Evolutionary conservation across 306 rosid genomes (phyloP).

Genomic region (Gastrolobium bilobum): DNA sequence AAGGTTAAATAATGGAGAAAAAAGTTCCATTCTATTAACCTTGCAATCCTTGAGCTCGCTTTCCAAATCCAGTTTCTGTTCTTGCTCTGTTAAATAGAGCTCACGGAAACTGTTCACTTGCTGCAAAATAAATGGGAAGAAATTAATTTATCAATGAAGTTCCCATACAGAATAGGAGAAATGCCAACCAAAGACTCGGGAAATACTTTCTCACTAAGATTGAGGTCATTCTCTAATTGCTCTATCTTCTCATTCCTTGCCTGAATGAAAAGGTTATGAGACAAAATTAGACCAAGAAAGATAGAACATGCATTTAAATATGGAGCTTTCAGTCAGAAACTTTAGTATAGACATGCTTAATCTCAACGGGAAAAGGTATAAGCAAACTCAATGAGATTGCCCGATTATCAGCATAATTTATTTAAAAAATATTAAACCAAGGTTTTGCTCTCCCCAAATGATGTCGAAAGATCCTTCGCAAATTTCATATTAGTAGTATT

Average conservation of each 20-base stretch:
- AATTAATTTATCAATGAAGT: conserved; percentile 16
- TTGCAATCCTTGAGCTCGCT: conserved; percentile 81
- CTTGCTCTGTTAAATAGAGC: conserved; percentile 81
- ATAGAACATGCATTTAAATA: conserved; percentile 21
- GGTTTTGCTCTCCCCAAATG: background rate
- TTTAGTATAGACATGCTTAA: background rate
- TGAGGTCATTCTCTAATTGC: conserved; percentile 82
- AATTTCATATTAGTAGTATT: background rate
- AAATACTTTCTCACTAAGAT: conserved; percentile 71
- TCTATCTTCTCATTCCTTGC: conserved; percentile 83
- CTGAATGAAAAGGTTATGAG: conserved; percentile 56
- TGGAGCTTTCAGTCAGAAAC: conserved; percentile 30
- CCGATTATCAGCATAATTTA: background rate
- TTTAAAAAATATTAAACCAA: background rate
- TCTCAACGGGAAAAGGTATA: background rate
- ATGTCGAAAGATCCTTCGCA: background rate
- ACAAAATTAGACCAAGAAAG: conserved; percentile 37
- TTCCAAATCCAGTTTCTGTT: conserved; percentile 77
- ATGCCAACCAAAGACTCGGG: conserved; percentile 24
- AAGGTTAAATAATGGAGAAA: conserved; percentile 22
- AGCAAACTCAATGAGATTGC: background rate
- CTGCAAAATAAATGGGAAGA: conserved; percentile 60
- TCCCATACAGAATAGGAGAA: conserved; percentile 5
- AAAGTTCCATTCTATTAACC: conserved; percentile 49
- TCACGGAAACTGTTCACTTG: conserved; percentile 77